Percentiles rank a stretch among this genome's conserved stretches.
Conservation (phyloP, 1,284 basidiomycete genomes). For the Fomitopsis pinicola region DNA sequence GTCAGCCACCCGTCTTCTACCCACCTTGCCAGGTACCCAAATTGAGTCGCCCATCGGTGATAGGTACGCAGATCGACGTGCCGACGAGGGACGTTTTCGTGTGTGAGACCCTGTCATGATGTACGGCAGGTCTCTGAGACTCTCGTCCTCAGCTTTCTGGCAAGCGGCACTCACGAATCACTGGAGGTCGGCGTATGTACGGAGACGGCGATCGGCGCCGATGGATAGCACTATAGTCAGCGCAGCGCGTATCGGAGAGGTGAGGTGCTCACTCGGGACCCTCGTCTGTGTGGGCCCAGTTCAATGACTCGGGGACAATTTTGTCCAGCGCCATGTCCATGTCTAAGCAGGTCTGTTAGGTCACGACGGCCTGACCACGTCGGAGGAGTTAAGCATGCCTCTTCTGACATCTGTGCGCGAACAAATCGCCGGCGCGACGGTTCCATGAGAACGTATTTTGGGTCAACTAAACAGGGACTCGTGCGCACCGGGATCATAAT, state of each 20-base stretch:
- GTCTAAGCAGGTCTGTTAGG: slow-evolving; percentile 38
- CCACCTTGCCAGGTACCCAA: slow-evolving; percentile 90
- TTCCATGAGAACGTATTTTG: not conserved
- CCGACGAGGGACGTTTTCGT: slow-evolving; percentile 87
- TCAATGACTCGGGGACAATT: slow-evolving; percentile 83
- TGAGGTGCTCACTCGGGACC: slow-evolving; percentile 69
- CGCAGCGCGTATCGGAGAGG: slow-evolving; percentile 1
- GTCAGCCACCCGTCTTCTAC: slow-evolving; percentile 7
- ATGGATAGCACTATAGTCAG: slow-evolving; percentile 3
- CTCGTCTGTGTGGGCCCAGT: slow-evolving; percentile 89
- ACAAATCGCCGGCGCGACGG: slow-evolving; percentile 1
- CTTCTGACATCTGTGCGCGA: slow-evolving; percentile 49
- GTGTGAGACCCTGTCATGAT: slow-evolving; percentile 69
- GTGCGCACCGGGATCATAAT: slow-evolving; percentile 63
- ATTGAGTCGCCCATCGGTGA: slow-evolving; percentile 78
- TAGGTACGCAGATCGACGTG: slow-evolving; percentile 78
- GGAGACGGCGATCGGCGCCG: not conserved
- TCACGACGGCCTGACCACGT: slow-evolving; percentile 6
- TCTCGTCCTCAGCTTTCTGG: not conserved
- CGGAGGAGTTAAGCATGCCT: slow-evolving; percentile 31
- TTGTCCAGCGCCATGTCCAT: slow-evolving; percentile 86
- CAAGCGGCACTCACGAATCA: slow-evolving; percentile 58
- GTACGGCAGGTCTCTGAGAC: not conserved
- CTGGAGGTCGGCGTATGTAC: slow-evolving; percentile 28
- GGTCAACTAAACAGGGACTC: not conserved